Evolutionary conservation across 1,284 basidiomycete genomes (phyloP).

Genomic region (Ustilago cynodontis): DNA sequence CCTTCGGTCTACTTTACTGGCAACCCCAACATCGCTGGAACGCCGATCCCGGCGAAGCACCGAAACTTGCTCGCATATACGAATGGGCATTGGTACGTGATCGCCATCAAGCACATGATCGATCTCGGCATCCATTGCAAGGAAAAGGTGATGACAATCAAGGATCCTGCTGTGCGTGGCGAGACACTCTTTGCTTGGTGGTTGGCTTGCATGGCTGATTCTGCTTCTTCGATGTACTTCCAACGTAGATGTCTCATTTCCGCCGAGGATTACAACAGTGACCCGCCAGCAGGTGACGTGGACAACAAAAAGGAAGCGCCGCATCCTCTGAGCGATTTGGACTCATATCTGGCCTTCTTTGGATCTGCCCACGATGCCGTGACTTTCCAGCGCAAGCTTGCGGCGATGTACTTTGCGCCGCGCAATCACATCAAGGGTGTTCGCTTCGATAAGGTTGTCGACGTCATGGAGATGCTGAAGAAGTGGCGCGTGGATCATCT

Average conservation of each 20-base stretch:
- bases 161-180: constrained; percentile 40
- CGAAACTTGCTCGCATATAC: constrained; percentile 36
- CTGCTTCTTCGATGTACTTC: constrained; percentile 76
- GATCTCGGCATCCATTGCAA: constrained; percentile 57
- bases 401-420: constrained; percentile 82
- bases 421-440: constrained; percentile 81
- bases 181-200: constrained; percentile 79
- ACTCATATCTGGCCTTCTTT: constrained; percentile 45
- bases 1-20: constrained; percentile 43
- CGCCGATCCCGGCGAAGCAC: constrained; percentile 32
- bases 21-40: constrained; percentile 33
- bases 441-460: constrained; percentile 76
- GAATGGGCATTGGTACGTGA: constrained; percentile 54
- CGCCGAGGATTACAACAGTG: constrained; percentile 50
- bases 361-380: constrained; percentile 34
- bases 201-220: constrained; percentile 77
- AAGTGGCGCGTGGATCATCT: constrained; percentile 84
- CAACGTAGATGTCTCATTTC: constrained; percentile 77
- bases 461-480: constrained; percentile 76
- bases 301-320: constrained; percentile 42
- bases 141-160: constrained; percentile 50
- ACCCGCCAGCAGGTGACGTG: constrained; percentile 33
- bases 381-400: constrained; percentile 81
- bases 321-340: constrained; percentile 31
- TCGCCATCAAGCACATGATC: constrained; percentile 56